phyloP scores from a whole-genome alignment of 2,329 filamentous ascomycete genomes.

The Colletotrichum sp. region DNA sequence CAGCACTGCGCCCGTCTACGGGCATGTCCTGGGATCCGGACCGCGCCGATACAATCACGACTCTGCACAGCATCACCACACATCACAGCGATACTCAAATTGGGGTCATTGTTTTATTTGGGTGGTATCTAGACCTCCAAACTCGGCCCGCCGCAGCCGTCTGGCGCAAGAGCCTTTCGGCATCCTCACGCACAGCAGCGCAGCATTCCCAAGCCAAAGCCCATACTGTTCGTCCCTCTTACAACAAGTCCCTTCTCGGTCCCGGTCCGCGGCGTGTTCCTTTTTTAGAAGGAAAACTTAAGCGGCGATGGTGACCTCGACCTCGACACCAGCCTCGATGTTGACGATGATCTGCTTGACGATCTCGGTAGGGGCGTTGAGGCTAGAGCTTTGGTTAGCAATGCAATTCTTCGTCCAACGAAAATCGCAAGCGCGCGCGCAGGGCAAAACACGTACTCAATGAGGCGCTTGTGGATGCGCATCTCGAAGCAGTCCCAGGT shows the following conservation, averaged over 20 bases:
- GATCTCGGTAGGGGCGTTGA: constrained; percentile 97
- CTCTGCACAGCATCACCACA: neutral
- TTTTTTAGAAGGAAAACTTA: constrained; percentile 47
- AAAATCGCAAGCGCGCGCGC: no score
- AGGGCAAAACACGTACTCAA: constrained; percentile 68
- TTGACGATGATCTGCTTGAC: constrained; percentile 98
- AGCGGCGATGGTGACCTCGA: constrained; percentile 90
- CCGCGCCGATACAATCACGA: neutral
- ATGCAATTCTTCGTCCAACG: no score
- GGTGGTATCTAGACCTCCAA: constrained; percentile 21
- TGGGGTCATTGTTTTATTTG: constrained; percentile 13
- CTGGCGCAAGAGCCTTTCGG: neutral
- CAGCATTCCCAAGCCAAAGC: constrained; percentile 7
- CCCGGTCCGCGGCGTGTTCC: constrained; percentile 37
- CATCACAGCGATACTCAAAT: neutral
- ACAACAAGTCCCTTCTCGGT: neutral
- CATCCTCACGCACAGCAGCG: neutral
- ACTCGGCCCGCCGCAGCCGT: constrained; percentile 8
- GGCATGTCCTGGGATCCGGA: rapidly evolving
- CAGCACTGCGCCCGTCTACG: neutral
- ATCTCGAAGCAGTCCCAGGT: constrained; percentile 99
- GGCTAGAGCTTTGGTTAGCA: constrained; percentile 47
- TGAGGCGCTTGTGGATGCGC: constrained; percentile 98
- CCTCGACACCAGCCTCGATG: constrained; percentile 92
- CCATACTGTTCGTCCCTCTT: constrained; percentile 7